phyloP scores from a whole-genome alignment of 805 yeast genomes.

The Barnettozyma wickerhamii region DNA sequence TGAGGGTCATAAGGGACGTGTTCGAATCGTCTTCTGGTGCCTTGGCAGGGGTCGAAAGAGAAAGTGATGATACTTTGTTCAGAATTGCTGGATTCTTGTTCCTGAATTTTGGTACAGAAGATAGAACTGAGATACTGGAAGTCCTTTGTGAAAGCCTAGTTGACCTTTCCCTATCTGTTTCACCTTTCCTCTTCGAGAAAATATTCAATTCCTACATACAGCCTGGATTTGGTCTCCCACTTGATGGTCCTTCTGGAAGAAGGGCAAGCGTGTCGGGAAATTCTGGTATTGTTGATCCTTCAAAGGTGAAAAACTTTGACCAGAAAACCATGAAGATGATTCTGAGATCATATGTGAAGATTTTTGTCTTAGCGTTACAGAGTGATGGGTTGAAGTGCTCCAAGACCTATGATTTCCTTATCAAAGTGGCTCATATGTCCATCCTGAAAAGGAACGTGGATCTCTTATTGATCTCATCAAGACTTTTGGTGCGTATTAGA shows the following conservation, averaged over 20 bases:
- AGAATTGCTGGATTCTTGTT: constrained; percentile 15
- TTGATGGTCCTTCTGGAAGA: constrained; percentile 12
- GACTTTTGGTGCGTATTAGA: constrained; percentile 53
- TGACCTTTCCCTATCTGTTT: constrained; percentile 13
- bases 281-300: constrained; percentile 8
- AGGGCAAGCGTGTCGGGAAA: constrained; percentile 24
- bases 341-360: constrained; percentile 23
- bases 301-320: constrained; percentile 4
- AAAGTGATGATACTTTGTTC: constrained; percentile 12
- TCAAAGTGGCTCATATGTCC: constrained; percentile 32
- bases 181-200: constrained; percentile 13
- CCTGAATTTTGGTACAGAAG: constrained; percentile 13
- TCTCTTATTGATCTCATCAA: constrained; percentile 42
- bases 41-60: constrained; percentile 6
- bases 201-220: constrained; percentile 23
- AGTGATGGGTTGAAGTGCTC: constrained; percentile 27
- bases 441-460: constrained; percentile 32
- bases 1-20: constrained; percentile 26
- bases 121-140: constrained; percentile 28
- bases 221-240: constrained; percentile 18
- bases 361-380: constrained; percentile 23
- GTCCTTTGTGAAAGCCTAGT: constrained; percentile 28
- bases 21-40: constrained; percentile 20
- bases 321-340: constrained; percentile 16
- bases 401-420: constrained; percentile 22